phyloP scores from a whole-genome alignment of 306 rosid species.

The Cicer judaicum region DNA sequence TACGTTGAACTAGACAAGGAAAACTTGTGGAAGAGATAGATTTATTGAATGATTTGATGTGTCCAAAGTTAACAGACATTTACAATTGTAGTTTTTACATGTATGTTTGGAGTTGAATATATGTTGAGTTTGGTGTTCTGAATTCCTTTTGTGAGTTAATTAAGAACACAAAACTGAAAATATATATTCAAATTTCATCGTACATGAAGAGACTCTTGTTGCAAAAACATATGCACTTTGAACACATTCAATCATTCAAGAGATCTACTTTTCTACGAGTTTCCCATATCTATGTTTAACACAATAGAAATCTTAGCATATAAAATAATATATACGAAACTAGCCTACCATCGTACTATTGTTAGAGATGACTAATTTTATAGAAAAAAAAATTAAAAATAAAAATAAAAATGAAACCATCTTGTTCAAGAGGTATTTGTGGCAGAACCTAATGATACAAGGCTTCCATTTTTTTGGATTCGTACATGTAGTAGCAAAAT shows the following conservation, averaged over 20 bases:
- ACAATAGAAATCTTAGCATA: not conserved
- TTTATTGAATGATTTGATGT: conserved; percentile 55
- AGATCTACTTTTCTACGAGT: conserved; percentile 52
- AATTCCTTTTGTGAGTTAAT: no score
- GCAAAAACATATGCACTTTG: conserved; percentile 72
- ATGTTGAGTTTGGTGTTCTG: not conserved
- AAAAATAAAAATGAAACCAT: conserved; percentile 17
- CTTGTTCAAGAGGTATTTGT: conserved; percentile 77
- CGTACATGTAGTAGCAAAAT: conserved; percentile 59
- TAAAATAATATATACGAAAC: not conserved
- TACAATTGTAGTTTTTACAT: conserved; percentile 82
- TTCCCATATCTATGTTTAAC: conserved; percentile 68
- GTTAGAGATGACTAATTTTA: not conserved
- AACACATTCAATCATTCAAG: conserved; percentile 63
- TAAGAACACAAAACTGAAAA: not conserved
- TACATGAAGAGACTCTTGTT: conserved; percentile 80
- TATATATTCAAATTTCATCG: not conserved
- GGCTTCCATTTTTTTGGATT: conserved; percentile 46
- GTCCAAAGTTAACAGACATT: conserved; percentile 73
- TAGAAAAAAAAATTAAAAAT: not conserved
- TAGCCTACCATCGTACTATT: not conserved
- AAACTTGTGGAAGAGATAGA: conserved; percentile 60
- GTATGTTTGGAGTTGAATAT: conserved; percentile 42
- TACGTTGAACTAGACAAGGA: conserved; percentile 7
- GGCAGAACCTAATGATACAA: conserved; percentile 61